phyloP scores from a whole-genome alignment of 2,329 filamentous ascomycete genomes.

The Madurella fahalii region DNA sequence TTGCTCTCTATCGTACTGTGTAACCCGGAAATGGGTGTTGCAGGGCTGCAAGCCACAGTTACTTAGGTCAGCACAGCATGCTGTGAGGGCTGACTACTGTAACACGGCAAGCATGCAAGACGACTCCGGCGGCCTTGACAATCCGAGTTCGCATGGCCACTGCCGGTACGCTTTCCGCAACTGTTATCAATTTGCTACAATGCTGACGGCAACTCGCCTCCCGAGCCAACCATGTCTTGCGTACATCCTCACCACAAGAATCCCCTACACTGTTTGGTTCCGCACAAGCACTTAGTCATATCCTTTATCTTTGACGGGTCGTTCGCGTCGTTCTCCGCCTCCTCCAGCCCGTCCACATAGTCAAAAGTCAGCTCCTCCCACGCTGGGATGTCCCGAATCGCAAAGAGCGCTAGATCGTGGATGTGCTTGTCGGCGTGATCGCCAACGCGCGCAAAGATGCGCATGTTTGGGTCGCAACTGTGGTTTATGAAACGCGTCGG shows the following conservation, averaged over 20 bases:
- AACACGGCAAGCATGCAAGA: too few species aligned
- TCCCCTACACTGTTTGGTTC: slow-evolving; percentile 61
- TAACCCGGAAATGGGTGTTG: too few species aligned
- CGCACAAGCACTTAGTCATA: slow-evolving; percentile 60
- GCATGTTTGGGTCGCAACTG: slow-evolving; percentile 72
- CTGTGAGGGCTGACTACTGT: too few species aligned
- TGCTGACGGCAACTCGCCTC: not conserved
- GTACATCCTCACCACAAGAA: slow-evolving; percentile 54
- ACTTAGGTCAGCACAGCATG: too few species aligned
- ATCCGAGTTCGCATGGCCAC: too few species aligned
- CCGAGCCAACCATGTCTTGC: not conserved
- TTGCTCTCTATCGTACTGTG: too few species aligned
- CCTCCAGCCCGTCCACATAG: slow-evolving; percentile 64
- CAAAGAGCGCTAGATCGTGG: slow-evolving; percentile 75
- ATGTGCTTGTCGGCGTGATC: slow-evolving; percentile 70
- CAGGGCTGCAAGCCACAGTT: too few species aligned
- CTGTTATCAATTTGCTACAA: not conserved
- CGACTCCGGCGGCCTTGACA: too few species aligned
- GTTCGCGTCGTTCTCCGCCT: slow-evolving; percentile 45
- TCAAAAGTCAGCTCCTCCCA: slow-evolving; percentile 75
- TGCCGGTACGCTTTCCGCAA: too few species aligned
- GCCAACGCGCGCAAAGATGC: slow-evolving; percentile 74
- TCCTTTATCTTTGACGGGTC: slow-evolving; percentile 46
- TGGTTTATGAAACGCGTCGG: slow-evolving; percentile 82
- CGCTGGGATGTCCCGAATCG: slow-evolving; percentile 59